A percentile compares a stretch with the other conserved stretches of the same genome.
Conservation (phyloP, 345 rosid species). For the Alliaria petiolata region DNA sequence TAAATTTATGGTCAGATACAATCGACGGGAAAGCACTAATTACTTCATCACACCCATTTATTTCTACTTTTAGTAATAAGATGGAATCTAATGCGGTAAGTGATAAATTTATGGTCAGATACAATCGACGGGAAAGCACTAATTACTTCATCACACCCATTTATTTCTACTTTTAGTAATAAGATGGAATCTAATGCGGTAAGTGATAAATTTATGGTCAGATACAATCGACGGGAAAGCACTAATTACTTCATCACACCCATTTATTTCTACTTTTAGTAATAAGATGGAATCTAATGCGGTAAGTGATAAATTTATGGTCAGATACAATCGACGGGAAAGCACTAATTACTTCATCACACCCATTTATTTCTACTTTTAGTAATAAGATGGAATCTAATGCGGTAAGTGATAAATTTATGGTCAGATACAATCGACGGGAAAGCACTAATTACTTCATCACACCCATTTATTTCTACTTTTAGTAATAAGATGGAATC, state of each 20-base stretch:
- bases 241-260: slow-evolving; percentile 5
- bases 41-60: not conserved
- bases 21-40: not conserved
- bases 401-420: not conserved
- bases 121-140: not conserved
- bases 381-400: not conserved
- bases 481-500: not conserved
- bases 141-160: slow-evolving; percentile 2
- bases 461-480: not conserved
- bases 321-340: not conserved
- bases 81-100: not conserved
- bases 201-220: not conserved
- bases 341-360: slow-evolving; percentile 1
- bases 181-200: not conserved
- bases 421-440: not conserved
- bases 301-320: not conserved
- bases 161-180: not conserved
- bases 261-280: not conserved
- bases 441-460: slow-evolving; percentile 2
- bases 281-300: not conserved
- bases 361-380: not conserved
- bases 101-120: not conserved
- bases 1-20: not conserved
- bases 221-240: not conserved
- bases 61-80: not conserved